Conservation (phyloP, 2,329 filamentous ascomycete genomes). For the Venturia pyrina region DNA sequence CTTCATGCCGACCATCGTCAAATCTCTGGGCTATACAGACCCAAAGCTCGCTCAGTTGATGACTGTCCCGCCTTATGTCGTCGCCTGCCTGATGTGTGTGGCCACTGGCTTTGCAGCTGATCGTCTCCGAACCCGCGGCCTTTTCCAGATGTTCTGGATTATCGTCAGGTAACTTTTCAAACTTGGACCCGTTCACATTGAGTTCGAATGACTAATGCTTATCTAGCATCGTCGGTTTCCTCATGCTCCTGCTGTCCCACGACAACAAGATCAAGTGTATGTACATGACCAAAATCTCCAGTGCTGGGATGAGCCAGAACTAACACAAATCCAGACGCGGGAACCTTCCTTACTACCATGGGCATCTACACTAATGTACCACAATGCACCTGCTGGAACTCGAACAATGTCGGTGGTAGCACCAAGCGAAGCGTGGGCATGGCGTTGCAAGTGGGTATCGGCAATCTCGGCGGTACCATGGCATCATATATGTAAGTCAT, state of each 20-base stretch:
- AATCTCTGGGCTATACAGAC: slow-evolving; percentile 52
- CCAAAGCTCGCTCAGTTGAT: slow-evolving; percentile 49
- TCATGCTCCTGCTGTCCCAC: slow-evolving; percentile 27
- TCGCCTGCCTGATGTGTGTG: slow-evolving; percentile 20
- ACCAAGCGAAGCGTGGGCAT: slow-evolving; percentile 47
- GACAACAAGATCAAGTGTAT: slow-evolving; percentile 22
- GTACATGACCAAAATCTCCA: too few relatives aligned
- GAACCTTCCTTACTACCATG: slow-evolving; percentile 31
- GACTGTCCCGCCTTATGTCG: slow-evolving; percentile 55
- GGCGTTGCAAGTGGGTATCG: slow-evolving; percentile 45
- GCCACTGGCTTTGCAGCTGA: slow-evolving; percentile 11
- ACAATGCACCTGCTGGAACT: slow-evolving; percentile 48
- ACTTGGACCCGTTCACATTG: slow-evolving; percentile 19
- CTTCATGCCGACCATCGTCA: slow-evolving; percentile 51
- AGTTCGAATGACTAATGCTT: slow-evolving; percentile 10
- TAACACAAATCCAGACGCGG: slow-evolving; percentile 18
- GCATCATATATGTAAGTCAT: slow-evolving; percentile 33
- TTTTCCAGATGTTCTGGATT: slow-evolving; percentile 10
- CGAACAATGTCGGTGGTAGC: slow-evolving; percentile 48
- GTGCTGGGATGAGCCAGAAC: too few relatives aligned
- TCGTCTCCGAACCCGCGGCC: slow-evolving; percentile 10
- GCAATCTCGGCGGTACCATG: slow-evolving; percentile 38
- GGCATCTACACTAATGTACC: slow-evolving; percentile 48
- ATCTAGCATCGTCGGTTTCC: slow-evolving; percentile 24
- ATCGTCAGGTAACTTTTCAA: slow-evolving; percentile 15